phyloP scores from a whole-genome alignment of 2,329 filamentous ascomycete species.

The Microdochium bolleyi region DNA sequence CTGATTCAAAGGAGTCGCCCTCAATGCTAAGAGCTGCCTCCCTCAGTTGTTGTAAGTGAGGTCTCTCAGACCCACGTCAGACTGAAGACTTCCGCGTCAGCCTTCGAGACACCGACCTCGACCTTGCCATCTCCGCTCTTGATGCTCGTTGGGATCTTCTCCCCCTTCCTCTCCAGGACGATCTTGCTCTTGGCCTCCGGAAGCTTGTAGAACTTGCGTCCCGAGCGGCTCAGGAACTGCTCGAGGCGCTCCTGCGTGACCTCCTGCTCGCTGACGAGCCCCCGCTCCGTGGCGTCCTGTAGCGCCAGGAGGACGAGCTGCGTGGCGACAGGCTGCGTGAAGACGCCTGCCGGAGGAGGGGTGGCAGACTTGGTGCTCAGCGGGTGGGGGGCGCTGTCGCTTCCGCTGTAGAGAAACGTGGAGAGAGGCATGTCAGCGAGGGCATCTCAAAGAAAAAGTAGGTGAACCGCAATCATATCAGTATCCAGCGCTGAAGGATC shows the following conservation, averaged over 20 bases:
- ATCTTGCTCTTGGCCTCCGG: conserved; percentile 42
- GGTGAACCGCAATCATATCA: no score
- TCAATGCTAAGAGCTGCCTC: no score
- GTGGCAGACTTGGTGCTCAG: conserved; percentile 45
- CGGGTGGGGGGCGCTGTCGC: conserved; percentile 58
- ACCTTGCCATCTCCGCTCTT: conserved; percentile 26
- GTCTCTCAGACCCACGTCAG: conserved; percentile 21
- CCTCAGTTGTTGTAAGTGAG: no score
- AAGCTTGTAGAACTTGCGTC: conserved; percentile 45
- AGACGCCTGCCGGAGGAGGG: conserved; percentile 63
- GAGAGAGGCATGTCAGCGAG: no score
- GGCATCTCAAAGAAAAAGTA: neutral
- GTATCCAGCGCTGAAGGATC: neutral
- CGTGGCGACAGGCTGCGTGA: conserved; percentile 52
- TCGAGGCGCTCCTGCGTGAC: conserved; percentile 46
- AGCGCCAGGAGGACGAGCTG: conserved; percentile 57
- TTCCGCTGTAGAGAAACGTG: conserved; percentile 37
- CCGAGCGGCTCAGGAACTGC: conserved; percentile 44
- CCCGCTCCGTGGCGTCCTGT: conserved; percentile 50
- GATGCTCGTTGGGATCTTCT: conserved; percentile 30
- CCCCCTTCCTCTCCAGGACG: conserved; percentile 44
- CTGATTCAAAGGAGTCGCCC: no score
- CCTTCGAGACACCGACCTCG: conserved; percentile 35
- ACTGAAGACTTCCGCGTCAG: conserved; percentile 31
- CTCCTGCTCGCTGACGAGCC: conserved; percentile 40